Evolutionary conservation across 352 stramenopile species (phyloP), one percentile per base, ranked within the genome.

Genomic region (Poterioochromonas sp.): DNA sequence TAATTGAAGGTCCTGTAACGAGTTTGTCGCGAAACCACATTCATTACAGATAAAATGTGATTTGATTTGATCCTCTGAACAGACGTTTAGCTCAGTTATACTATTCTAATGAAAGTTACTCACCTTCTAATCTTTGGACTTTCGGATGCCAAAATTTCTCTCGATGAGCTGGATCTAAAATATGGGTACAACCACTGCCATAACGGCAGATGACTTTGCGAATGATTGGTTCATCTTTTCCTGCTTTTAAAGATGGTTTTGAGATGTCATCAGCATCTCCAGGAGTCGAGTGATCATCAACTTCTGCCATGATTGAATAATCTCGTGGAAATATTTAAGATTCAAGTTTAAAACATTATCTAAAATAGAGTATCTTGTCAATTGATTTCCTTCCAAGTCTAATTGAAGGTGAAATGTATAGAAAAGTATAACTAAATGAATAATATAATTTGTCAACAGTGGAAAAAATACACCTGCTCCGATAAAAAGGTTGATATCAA

Each of bases 1-100:
- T 26, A 84, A 37, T 80, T 83, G 39, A 29, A 74, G 53, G 11
- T 74, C 65, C 29, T 3, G 39, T 3, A 74, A n/a, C 11, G 65
- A 74, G 11, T 8, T 2, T 18, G 41, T 37, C 12, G 65, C 37
- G 39, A 35, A 58, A 54, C 65, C 65, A 35, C 65, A 74, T n/a
- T 74, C 65, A 54, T 74, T 74, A 37, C 65, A 74, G 22, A 74
- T 54, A 54, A 37, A 74, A 54, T 74, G 65, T 8, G 5, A 18
- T 39, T 35, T 74, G 5, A 74, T 58, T 34, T 74, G 37, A 11
- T 74, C 65, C 1, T 51, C 65, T 74, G 32, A 12, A 74, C 2
- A 58, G 26, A 26, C 15, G 47, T 58, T 15, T 58, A 26, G 47
- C 58, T 15, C 5, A 35, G 11, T n/a, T 20, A 68, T 18, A 40